Evolutionary conservation across 495 filamentous ascomycete genomes (phyloP).

Genomic region (Schizothecium vesticola): DNA sequence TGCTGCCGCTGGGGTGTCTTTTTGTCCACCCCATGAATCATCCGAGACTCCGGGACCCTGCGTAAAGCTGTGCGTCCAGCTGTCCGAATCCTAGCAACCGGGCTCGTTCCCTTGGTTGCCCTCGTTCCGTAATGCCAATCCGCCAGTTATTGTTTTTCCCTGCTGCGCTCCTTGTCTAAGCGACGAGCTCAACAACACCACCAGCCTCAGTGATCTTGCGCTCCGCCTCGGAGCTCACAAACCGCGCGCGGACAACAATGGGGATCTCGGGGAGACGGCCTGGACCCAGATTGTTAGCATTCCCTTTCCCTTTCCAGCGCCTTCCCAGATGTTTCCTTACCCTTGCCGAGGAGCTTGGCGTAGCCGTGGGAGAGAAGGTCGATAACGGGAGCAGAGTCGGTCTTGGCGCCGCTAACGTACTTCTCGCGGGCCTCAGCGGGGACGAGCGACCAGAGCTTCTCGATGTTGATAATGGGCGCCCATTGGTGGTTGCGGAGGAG

Average conservation of each 20-base stretch:
- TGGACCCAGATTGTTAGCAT: slow-evolving; percentile 4
- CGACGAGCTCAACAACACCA: slow-evolving; percentile 33
- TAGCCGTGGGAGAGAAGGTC: slow-evolving; percentile 35
- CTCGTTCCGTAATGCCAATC: slow-evolving; percentile 33
- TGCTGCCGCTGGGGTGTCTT: slow-evolving; percentile 27
- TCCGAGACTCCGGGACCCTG: slow-evolving; percentile 32
- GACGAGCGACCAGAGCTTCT: slow-evolving; percentile 35
- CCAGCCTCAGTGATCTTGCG: slow-evolving; percentile 33
- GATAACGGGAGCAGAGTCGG: slow-evolving; percentile 31
- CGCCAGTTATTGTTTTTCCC: slow-evolving; percentile 29
- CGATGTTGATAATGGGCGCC: slow-evolving; percentile 34
- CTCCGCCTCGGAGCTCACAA: slow-evolving; percentile 34
- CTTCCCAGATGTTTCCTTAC: slow-evolving; percentile 15
- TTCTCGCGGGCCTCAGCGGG: slow-evolving; percentile 30
- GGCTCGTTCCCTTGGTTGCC: slow-evolving; percentile 26
- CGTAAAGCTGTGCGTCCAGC: slow-evolving; percentile 22
- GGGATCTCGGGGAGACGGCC: slow-evolving; percentile 34
- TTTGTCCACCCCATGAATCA: slow-evolving; percentile 26
- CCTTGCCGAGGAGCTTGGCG: slow-evolving; percentile 35
- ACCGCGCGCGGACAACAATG: slow-evolving; percentile 31
- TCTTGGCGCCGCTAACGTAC: slow-evolving; percentile 30
- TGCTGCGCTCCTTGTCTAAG: slow-evolving; percentile 24
- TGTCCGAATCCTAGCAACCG: slow-evolving; percentile 26
- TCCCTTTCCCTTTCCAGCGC: neutral
- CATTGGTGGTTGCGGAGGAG: slow-evolving; percentile 32